phyloP scores from a whole-genome alignment of 495 filamentous ascomycete genomes.

The Ascobolus immersus region DNA sequence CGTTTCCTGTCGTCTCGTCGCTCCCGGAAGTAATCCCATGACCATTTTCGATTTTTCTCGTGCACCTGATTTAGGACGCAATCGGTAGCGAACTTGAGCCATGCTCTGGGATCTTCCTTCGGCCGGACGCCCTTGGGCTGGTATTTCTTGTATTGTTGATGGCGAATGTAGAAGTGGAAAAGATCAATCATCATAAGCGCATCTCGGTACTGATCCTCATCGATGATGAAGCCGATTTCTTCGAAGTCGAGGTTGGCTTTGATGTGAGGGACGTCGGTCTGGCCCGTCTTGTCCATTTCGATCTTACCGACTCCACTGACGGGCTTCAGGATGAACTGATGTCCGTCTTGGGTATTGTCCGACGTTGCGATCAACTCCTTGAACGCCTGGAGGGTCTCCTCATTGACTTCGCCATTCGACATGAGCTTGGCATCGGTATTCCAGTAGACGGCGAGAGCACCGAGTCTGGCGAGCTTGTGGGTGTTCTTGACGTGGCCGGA shows the following conservation, averaged over 20 bases:
- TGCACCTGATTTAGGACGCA: slow-evolving; percentile 83
- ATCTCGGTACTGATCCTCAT: slow-evolving; percentile 92
- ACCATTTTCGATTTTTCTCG: slow-evolving; percentile 68
- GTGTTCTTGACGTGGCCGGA: slow-evolving; percentile 57
- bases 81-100: slow-evolving; percentile 71
- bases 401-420: slow-evolving; percentile 49
- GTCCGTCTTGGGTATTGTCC: slow-evolving; percentile 26
- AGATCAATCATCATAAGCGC: slow-evolving; percentile 91
- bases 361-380: slow-evolving; percentile 47
- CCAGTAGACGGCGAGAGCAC: slow-evolving; percentile 83
- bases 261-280: slow-evolving; percentile 54
- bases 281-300: slow-evolving; percentile 76
- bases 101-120: slow-evolving; percentile 76
- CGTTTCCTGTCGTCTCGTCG: slow-evolving; percentile 66
- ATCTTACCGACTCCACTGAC: slow-evolving; percentile 79
- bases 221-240: slow-evolving; percentile 81
- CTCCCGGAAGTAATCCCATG: slow-evolving; percentile 82
- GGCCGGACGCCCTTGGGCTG: slow-evolving; percentile 60
- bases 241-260: slow-evolving; percentile 81
- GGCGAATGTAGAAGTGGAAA: slow-evolving; percentile 93
- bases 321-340: slow-evolving; percentile 87
- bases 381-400: slow-evolving; percentile 49
- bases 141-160: slow-evolving; percentile 86
- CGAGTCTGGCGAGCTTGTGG: slow-evolving; percentile 74
- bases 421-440: slow-evolving; percentile 73